Conservation (phyloP, 192 early-diverging fungal species). For the Diversispora eburnea region DNA sequence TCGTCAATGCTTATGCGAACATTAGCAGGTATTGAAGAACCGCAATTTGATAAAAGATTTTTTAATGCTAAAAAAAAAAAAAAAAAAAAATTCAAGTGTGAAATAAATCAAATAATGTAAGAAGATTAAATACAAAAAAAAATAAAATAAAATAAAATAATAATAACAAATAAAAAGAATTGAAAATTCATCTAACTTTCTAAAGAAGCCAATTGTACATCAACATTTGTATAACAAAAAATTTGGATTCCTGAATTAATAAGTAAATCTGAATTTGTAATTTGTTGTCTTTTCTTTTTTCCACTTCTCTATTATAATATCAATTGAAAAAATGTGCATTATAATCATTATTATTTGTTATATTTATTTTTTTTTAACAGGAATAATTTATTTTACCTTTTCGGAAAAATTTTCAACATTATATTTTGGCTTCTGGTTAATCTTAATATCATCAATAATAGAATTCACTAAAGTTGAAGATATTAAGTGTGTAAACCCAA, state of each 20-base stretch:
- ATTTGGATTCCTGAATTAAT: neutral
- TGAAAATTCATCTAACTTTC: conserved; percentile 23
- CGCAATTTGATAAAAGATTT: conserved; percentile 27
- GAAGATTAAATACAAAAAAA: neutral
- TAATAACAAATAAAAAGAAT: conserved; percentile 5
- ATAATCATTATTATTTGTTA: neutral
- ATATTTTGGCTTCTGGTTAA: neutral
- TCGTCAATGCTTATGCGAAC: conserved; percentile 33
- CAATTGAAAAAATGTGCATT: neutral
- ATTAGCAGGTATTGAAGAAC: conserved; percentile 30
- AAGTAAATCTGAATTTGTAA: conserved; percentile 22
- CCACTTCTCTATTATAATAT: conserved; percentile 6
- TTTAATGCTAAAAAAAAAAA: conserved; percentile 27
- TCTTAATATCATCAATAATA: conserved; percentile 19
- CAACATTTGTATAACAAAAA: neutral
- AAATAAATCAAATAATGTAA: too few species aligned
- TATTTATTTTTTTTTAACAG: neutral
- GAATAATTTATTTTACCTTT: neutral
- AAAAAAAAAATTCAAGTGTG: neutral
- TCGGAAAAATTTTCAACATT: neutral
- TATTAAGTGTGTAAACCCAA: neutral
- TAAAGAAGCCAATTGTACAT: conserved; percentile 25
- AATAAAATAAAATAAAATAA: neutral
- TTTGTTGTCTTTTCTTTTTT: conserved; percentile 12
- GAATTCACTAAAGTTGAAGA: conserved; percentile 7